These are phyloP conservation scores for Cucurbitaria berberidis DNA, from an alignment of 2,329 filamentous ascomycete genomes.

Conservation along the genomic window DNA sequence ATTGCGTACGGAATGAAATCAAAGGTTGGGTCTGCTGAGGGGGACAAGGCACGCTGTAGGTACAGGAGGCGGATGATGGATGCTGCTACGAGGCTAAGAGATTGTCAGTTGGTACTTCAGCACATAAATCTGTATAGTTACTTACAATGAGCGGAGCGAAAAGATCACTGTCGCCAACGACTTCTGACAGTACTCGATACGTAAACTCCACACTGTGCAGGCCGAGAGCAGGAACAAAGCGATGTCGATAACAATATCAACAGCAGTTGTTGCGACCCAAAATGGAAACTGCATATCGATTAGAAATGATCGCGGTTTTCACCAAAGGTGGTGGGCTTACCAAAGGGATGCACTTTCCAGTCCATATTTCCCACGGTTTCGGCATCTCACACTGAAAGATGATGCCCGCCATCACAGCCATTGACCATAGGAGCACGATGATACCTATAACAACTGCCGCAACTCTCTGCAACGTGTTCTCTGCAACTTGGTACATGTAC, in stretches of 20 bases:
- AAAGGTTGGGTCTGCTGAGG: constrained; percentile 20
- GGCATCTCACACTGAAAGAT: constrained; percentile 35
- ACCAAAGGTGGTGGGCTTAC: constrained; percentile 9
- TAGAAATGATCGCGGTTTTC: not conserved
- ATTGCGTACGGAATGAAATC: constrained; percentile 29
- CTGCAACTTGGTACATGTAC: constrained; percentile 26
- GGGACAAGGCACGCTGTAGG: constrained; percentile 17
- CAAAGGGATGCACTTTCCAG: constrained; percentile 29
- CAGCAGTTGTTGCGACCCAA: constrained; percentile 26
- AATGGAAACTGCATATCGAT: constrained; percentile 14
- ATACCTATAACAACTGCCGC: constrained; percentile 14
- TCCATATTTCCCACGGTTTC: constrained; percentile 31
- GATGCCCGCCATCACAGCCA: constrained; percentile 22
- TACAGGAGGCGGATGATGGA: constrained; percentile 30
- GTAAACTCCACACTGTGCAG: constrained; percentile 24
- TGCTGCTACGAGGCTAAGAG: constrained; percentile 25
- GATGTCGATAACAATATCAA: constrained; percentile 29
- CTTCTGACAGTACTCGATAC: constrained; percentile 22
- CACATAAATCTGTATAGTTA: not conserved
- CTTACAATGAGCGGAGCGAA: constrained; percentile 30
- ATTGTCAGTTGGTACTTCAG: not conserved
- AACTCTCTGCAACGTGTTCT: constrained; percentile 18
- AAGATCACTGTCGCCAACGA: constrained; percentile 23
- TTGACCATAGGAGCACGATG: constrained; percentile 26
- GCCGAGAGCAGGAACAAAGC: constrained; percentile 22